These are phyloP conservation scores for Rhodamnia rubescens DNA, from an alignment of 345 rosid genomes.

Conservation along the genomic window DNA sequence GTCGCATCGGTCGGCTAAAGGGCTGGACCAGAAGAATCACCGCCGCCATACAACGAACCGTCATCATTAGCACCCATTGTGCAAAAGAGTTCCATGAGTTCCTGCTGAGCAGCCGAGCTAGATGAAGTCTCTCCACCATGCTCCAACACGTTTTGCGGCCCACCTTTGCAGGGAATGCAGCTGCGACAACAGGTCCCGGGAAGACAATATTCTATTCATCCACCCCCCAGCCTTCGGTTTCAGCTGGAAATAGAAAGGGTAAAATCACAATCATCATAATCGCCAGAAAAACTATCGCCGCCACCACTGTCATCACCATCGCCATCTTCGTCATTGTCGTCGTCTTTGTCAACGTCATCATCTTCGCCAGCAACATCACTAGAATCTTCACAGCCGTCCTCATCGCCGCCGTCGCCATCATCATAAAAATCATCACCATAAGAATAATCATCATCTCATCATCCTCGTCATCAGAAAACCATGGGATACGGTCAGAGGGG, in stretches of 20 bases:
- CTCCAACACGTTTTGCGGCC: conserved; percentile 17
- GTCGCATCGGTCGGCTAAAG: background rate
- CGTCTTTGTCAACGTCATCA: conserved; percentile 5
- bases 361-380: conserved; percentile 1
- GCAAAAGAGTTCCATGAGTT: conserved; percentile 36
- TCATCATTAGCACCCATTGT: conserved; percentile 30
- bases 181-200: conserved; percentile 41
- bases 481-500: conserved; percentile 10
- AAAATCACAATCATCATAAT: conserved; percentile 13
- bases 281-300: conserved; percentile 1
- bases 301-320: conserved; percentile 3
- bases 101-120: conserved; percentile 14
- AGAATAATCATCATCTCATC: conserved; percentile 8
- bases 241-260: conserved; percentile 40
- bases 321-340: background rate
- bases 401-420: conserved; percentile 4
- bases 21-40: background rate
- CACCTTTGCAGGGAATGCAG: conserved; percentile 35
- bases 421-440: conserved; percentile 13
- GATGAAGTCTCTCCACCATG: conserved; percentile 23
- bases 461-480: conserved; percentile 11
- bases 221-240: conserved; percentile 46
- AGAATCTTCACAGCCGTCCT: conserved; percentile 4
- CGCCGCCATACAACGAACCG: conserved; percentile 26
- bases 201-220: conserved; percentile 29